Percentiles rank a stretch among this genome's conserved stretches.
Conservation (phyloP, 805 yeast species). For the Metschnikowia gruessii region DNA sequence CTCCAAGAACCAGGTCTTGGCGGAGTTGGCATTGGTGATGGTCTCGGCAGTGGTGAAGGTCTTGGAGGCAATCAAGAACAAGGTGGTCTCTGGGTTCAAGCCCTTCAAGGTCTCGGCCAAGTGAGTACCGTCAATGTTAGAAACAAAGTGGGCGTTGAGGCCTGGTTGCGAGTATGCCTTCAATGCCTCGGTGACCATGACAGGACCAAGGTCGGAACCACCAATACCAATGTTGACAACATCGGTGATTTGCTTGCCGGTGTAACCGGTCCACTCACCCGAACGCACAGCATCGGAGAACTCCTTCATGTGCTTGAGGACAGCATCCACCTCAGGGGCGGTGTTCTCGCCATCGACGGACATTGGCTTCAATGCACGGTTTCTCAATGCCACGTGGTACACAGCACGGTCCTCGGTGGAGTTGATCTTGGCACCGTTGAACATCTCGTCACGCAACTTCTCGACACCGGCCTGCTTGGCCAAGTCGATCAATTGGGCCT, state of each 20-base stretch:
- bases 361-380: constrained; percentile 83
- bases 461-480: constrained; percentile 92
- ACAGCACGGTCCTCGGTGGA: constrained; percentile 96
- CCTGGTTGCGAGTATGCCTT: constrained; percentile 80
- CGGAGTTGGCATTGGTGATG: constrained; percentile 91
- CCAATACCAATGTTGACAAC: constrained; percentile 98
- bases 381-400: constrained; percentile 94
- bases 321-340: constrained; percentile 86
- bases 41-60: constrained; percentile 99
- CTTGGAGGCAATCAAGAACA: constrained; percentile 91
- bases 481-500: constrained; percentile 62
- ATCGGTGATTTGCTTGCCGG: constrained; percentile 91
- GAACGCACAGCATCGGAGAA: constrained; percentile 87
- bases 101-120: constrained; percentile 83
- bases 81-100: constrained; percentile 85
- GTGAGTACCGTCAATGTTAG: constrained; percentile 98
- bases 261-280: constrained; percentile 95
- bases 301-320: constrained; percentile 93
- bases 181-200: constrained; percentile 98
- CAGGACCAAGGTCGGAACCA: constrained; percentile 98
- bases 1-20: constrained; percentile 89
- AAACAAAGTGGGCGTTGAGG: constrained; percentile 85
- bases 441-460: constrained; percentile 83
- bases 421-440: constrained; percentile 90
- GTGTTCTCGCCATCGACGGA: constrained; percentile 86